A percentile compares a stretch with the other conserved stretches of the same genome.
Conservation (phyloP, 805 yeast genomes). For the Candida germanica region DNA sequence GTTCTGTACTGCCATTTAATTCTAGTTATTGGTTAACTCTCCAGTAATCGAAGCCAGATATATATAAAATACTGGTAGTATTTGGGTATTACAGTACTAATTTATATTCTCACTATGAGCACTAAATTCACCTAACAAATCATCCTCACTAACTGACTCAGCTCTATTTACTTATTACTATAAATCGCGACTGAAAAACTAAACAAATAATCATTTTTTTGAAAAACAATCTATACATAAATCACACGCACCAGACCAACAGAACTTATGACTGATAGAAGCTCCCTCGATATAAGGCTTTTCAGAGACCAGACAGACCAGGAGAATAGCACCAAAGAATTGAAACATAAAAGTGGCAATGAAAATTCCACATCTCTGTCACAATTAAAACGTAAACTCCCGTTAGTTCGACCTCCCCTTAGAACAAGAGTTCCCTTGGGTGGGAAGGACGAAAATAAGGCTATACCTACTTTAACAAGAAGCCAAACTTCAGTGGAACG, state of each 20-base stretch:
- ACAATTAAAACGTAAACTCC: constrained; percentile 2
- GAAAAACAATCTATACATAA: too few relatives aligned
- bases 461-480: constrained; percentile 26
- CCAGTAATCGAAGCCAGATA: too few relatives aligned
- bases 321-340: constrained; percentile 1
- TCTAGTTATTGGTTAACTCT: too few relatives aligned
- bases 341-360: neutral
- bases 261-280: neutral
- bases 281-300: neutral
- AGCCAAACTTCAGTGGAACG: constrained; percentile 23
- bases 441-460: constrained; percentile 36
- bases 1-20: constrained; percentile 25
- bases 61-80: neutral
- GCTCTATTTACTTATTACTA: too few relatives aligned
- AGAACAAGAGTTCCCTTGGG: constrained; percentile 33
- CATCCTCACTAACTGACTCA: too few relatives aligned
- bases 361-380: constrained; percentile 4
- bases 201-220: too few relatives aligned
- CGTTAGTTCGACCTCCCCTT: neutral
- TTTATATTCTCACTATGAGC: too few relatives aligned
- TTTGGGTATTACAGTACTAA: neutral
- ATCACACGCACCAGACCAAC: too few relatives aligned
- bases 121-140: too few relatives aligned
- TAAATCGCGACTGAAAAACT: too few relatives aligned
- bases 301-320: constrained; percentile 1